These are phyloP conservation scores for Mycena haematopus DNA, from an alignment of 768 basidiomycete species.

Conservation along the genomic window DNA sequence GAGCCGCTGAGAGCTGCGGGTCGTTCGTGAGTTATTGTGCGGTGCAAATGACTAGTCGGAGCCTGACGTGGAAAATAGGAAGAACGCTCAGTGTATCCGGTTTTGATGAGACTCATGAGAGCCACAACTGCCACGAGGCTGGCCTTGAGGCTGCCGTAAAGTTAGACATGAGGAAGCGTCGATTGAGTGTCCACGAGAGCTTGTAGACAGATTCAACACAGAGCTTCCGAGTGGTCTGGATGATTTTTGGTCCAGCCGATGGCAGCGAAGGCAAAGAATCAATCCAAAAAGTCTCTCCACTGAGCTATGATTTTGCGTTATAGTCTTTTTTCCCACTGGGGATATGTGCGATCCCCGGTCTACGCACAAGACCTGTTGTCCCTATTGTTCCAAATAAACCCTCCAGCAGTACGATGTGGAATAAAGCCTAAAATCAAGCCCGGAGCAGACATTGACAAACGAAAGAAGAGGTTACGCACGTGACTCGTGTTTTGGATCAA, in stretches of 20 bases:
- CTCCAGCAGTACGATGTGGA: neutral
- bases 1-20: neutral
- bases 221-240: neutral
- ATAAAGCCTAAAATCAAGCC: neutral
- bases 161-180: slow-evolving; percentile 1
- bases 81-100: neutral
- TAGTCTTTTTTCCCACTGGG: slow-evolving; percentile 18
- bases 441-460: neutral
- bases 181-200: neutral
- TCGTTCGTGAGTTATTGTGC: neutral
- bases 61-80: neutral
- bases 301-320: neutral
- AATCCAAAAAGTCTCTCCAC: neutral
- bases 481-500: slow-evolving; percentile 26
- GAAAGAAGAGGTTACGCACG: neutral
- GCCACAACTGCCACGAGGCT: neutral
- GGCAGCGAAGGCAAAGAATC: too few species aligned
- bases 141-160: slow-evolving; percentile 10
- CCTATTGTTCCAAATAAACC: slow-evolving; percentile 3
- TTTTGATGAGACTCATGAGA: neutral
- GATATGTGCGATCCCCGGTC: slow-evolving; percentile 13
- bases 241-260: too few species aligned
- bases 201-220: neutral
- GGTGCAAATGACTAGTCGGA: neutral
- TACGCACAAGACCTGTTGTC: slow-evolving; percentile 1